Base-by-base conservation (phyloP, 208 protist species). In the Porcisia hertigi region DNA sequence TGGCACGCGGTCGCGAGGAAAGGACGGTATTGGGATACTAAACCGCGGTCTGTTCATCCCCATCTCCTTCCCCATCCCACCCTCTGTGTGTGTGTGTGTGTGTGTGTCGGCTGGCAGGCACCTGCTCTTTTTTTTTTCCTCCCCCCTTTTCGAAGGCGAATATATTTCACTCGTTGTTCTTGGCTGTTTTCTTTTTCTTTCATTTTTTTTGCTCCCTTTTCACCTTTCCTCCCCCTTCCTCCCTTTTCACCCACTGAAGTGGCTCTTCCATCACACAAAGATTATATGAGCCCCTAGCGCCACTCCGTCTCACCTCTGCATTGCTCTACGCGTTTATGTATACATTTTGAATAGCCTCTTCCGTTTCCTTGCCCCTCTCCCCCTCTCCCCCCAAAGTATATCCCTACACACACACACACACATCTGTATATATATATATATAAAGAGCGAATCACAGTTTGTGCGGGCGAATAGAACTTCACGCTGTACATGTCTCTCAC, bases 31-130 rank as follows among this genome's bases (percentile, higher is more conserved):
- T n/a, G 47, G 30, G 41, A 16, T 4, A 67, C 62, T 20, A 34
- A 2, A 18, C 16, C 23, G 39, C 41, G 0, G 5, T 12, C 47
- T 12, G 47, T 52, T 52, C 5, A 52, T 5, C 11, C 47, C 47
- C 54, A 65, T 66, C 66, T 77, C n/a, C 55, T 64, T 39, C 34
- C 23, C 53, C 57, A 20, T 45, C 54, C 62, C 69, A 41, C 70
- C 57, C 71, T 60, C 65, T 54, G 34, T 71, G 30, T 30, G 30
- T 30, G 30, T 30, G 30, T 54, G 34, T 71, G 30, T 30, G 30
- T 30, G 30, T 30, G 30, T 30, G 30, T 30, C 30, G 30, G 0
- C 30, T 30, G 30, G 30, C 30, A 30, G 30, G 30, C 30, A 30
- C 30, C 30, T 30, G 30, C 30, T 30, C 30, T 30, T 59, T 73